Evolutionary conservation across 2,329 filamentous ascomycete genomes (phyloP), one percentile per base, ranked within the genome.

Genomic region (Cladosporium velox): DNA sequence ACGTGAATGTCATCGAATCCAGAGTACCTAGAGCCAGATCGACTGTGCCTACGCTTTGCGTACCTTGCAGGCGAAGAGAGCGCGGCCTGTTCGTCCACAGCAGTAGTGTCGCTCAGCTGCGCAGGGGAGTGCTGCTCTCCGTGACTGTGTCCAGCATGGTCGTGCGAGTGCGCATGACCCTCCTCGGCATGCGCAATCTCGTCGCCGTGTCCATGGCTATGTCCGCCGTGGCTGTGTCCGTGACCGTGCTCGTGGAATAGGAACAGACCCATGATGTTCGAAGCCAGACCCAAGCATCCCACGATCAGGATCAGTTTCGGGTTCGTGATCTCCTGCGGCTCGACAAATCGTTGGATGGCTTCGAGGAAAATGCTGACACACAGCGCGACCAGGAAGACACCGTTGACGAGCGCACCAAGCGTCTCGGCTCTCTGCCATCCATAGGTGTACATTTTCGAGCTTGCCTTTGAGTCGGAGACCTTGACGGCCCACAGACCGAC

Each of bases 361-460:
- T 99, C 95, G 73, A 99, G 88, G 75, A 98, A 91, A 79, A 99
- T 99, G 60, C 94, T 96, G 65, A 99, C 85, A 81, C 95, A 99
- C 10, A 99, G 87, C 8, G 95, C 95, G 75, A 99, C 95, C 54
- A 99, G 85, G 82, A 99, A 99, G 55, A 98, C 94, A 71, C 95
- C 95, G 75, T 99, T 99, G 80, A 98, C 92, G 73, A 98, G 89
- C 58, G 95, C 95, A 75, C 95, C 95, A 6, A 99, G 85, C 12
- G 96, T 98, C 83, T 99, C 95, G 41, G 95, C 95, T 72, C 95
- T 92, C 83, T 98, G 90, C 91, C 93, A 99, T 66, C 95, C 95
- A 78, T 97, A 99, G 18, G 95, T 97, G 77, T 95, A 99, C 78
- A 90, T 91, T 74, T 96, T 93, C 10, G 93, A 96, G 67, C 78